Percentiles rank a stretch among this genome's conserved stretches.
Evolutionary conservation across 768 basidiomycete species (phyloP).

Genomic region (Dacryopinax primogenitus): DNA sequence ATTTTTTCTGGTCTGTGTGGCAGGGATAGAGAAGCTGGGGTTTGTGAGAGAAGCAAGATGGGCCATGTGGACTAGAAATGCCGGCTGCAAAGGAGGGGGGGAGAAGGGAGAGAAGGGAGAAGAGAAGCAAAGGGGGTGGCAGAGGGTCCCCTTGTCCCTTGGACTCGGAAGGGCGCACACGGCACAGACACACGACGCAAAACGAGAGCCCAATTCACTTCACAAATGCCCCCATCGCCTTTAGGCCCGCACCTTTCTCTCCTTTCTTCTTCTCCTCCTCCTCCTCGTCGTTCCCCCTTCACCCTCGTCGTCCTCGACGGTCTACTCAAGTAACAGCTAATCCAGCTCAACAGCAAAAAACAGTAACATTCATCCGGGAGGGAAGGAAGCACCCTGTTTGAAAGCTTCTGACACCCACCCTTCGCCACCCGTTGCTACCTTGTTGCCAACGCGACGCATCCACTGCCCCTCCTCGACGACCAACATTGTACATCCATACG

Average conservation of each 20-base stretch:
- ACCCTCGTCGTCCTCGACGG: neutral
- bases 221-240: neutral
- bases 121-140: neutral
- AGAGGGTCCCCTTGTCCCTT: neutral
- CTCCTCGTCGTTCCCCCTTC: neutral
- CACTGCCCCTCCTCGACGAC: neutral
- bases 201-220: neutral
- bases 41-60: neutral
- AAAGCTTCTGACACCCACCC: neutral
- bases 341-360: neutral
- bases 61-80: too few relatives aligned
- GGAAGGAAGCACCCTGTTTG: neutral
- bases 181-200: too few relatives aligned
- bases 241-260: neutral
- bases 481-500: neutral
- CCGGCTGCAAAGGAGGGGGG: too few relatives aligned
- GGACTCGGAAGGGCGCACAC: too few relatives aligned
- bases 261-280: neutral
- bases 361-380: neutral
- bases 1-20: neutral
- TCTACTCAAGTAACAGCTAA: neutral
- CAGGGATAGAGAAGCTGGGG: neutral
- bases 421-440: conserved; percentile 7
- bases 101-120: conserved; percentile 6
- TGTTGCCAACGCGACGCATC: neutral